Percentiles rank a stretch among this genome's conserved stretches.
Conservation (phyloP, 768 basidiomycete genomes). For the Suillus luteus region DNA sequence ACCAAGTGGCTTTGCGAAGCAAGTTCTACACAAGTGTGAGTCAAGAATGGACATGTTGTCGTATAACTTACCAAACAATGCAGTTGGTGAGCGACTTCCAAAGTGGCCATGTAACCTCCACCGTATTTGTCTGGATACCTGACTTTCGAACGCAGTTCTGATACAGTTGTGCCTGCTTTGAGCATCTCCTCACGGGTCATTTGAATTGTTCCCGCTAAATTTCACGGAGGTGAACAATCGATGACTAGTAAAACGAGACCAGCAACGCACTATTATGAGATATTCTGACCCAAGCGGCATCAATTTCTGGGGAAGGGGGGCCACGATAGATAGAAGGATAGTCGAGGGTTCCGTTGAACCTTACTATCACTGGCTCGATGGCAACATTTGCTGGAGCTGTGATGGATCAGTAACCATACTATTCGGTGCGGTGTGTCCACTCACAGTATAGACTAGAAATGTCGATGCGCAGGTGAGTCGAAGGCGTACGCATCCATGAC, state of each 20-base stretch:
- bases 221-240: constrained; percentile 5
- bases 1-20: constrained; percentile 16
- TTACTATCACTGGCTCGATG: constrained; percentile 13
- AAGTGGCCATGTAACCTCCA: constrained; percentile 13
- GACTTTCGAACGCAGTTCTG: constrained; percentile 9
- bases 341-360: constrained; percentile 14
- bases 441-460: constrained; percentile 5
- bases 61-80: constrained; percentile 14
- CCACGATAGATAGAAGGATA: constrained; percentile 15
- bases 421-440: neutral
- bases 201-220: neutral
- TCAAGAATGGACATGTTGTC: neutral
- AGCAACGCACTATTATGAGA: constrained; percentile 3
- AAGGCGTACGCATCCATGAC: constrained; percentile 13
- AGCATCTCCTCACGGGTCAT: constrained; percentile 13
- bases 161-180: constrained; percentile 9
- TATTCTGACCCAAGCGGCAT: constrained; percentile 15
- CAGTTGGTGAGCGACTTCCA: constrained; percentile 16
- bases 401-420: neutral
- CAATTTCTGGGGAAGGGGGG: constrained; percentile 15
- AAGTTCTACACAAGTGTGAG: constrained; percentile 3
- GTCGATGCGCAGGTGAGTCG: neutral
- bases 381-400: constrained; percentile 17
- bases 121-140: constrained; percentile 15
- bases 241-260: neutral